Percentiles rank a stretch among this genome's conserved stretches.
These are phyloP conservation scores for Pterulicium gracile DNA, from an alignment of 1,284 basidiomycete species.

Conservation along the genomic window DNA sequence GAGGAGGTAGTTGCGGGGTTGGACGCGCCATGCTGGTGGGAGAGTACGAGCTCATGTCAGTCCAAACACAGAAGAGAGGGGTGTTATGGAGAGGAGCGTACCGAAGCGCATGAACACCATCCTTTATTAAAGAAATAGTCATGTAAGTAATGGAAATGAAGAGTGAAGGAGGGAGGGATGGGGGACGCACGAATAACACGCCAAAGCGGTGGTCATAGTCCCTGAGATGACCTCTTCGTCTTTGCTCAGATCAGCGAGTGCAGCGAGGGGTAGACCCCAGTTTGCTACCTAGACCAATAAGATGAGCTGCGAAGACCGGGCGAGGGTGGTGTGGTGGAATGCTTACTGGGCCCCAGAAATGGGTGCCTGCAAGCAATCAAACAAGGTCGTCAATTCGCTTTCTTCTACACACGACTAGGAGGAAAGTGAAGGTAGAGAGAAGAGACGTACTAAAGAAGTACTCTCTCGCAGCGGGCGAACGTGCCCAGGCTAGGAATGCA, in stretches of 20 bases:
- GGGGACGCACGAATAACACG: constrained; percentile 77
- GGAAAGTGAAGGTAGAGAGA: not conserved
- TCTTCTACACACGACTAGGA: not conserved
- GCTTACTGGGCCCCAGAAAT: constrained; percentile 93
- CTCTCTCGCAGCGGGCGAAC: constrained; percentile 79
- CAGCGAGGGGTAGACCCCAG: constrained; percentile 93
- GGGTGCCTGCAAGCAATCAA: constrained; percentile 54
- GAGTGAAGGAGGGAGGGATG: constrained; percentile 7
- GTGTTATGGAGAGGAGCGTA: constrained; percentile 22
- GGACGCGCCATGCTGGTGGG: constrained; percentile 77
- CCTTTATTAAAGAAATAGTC: constrained; percentile 30
- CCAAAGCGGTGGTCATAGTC: constrained; percentile 86
- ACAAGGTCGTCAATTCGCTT: constrained; percentile 3
- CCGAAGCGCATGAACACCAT: constrained; percentile 94
- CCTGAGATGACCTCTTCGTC: constrained; percentile 95
- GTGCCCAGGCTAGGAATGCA: constrained; percentile 76
- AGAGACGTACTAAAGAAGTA: constrained; percentile 84
- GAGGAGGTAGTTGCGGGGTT: constrained; percentile 89
- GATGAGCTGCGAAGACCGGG: constrained; percentile 12
- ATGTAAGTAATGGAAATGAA: constrained; percentile 3
- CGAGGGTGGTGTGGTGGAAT: constrained; percentile 7
- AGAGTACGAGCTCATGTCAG: no score
- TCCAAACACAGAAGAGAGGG: no score
- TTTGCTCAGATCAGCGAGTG: constrained; percentile 80
- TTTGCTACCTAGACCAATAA: constrained; percentile 67